Evolutionary conservation across 2,329 filamentous ascomycete genomes (phyloP), one percentile per base, ranked within the genome.

Genomic region (Alternaria ethzedia): DNA sequence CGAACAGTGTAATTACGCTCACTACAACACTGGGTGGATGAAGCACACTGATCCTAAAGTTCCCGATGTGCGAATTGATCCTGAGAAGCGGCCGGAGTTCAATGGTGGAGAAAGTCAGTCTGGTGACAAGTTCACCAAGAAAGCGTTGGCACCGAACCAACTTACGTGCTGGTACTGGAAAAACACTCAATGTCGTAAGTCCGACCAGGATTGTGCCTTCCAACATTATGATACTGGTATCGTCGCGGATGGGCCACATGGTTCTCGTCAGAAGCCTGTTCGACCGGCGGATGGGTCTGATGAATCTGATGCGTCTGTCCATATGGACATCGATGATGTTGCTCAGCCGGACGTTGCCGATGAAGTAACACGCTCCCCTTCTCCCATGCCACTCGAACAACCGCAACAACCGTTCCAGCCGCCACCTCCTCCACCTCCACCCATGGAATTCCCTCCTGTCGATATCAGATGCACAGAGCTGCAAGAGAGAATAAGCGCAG

Each of bases 21-120:
- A 79, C 32, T 41, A 54, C 23, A 75, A 79, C 57, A 79, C 77
- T 20, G 77, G 77, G 20, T 75, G 20, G 45, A 51, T 54, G 26
- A 17, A 44, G 5, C 23, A 41, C n/a, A 26, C 21, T 15, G 30
- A 36, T 21, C 11, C 46, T 9, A 20, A 10, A 28, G 57, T 21
- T 3, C 23, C 30, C 5, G 44, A 61, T 10, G 30, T 65, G 15
- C 41, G 20, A 11, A 71, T 74, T 26, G 68, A 73, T 28, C 50
- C 59, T 23, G 54, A 43, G 5, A 21, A 32, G 11, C 57, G 15
- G 15, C 64, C 61, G 15, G 25, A 45, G 25, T 17, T 10, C 17
- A 45, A 56, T 28, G 30, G 28, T 30, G 5, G 5, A 26, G 4
- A 41, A 20, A 7, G n/a, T 28, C 51, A 50, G 21, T 25, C 26